Percentiles rank a stretch among this genome's conserved stretches.
Evolutionary conservation across 495 filamentous ascomycete genomes (phyloP).

Genomic region (Evernia prunastri): DNA sequence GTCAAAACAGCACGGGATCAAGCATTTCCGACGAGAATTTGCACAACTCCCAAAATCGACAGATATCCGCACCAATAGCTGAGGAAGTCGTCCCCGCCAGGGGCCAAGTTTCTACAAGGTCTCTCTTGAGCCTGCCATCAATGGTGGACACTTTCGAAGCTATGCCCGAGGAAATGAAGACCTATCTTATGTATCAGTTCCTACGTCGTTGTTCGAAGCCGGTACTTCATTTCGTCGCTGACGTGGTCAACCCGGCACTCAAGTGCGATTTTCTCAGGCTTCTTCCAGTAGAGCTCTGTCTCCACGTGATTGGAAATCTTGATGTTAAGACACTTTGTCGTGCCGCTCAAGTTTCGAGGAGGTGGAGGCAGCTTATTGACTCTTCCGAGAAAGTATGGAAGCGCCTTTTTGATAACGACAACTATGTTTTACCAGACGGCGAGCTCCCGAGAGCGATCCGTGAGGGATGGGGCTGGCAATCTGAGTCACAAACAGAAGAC

Average conservation of each 20-base stretch:
- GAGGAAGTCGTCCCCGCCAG: not conserved
- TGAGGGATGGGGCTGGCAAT: constrained; percentile 99
- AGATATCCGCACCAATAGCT: not conserved
- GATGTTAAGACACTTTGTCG: constrained; percentile 82
- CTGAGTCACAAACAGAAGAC: constrained; percentile 65
- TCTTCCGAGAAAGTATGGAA: constrained; percentile 95
- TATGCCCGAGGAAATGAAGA: constrained; percentile 81
- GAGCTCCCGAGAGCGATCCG: constrained; percentile 80
- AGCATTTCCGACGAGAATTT: constrained; percentile 10
- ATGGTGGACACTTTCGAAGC: constrained; percentile 88
- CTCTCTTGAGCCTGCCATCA: constrained; percentile 65
- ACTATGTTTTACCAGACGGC: constrained; percentile 67
- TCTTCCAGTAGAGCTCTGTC: constrained; percentile 78
- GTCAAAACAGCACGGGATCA: constrained; percentile 12
- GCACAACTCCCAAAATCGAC: not conserved
- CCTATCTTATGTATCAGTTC: constrained; percentile 93
- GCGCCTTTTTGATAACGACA: constrained; percentile 78
- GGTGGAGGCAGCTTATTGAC: constrained; percentile 85
- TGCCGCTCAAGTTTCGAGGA: constrained; percentile 88
- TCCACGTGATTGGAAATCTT: constrained; percentile 81
- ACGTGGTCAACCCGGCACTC: constrained; percentile 90
- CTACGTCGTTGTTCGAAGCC: constrained; percentile 82
- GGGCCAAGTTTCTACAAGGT: constrained; percentile 30
- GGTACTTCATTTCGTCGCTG: constrained; percentile 84
- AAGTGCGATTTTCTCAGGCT: constrained; percentile 86